Evolutionary conservation across 306 rosid species (phyloP), one percentile per base, ranked within the genome.

Genomic region (Malus sylvestris): DNA sequence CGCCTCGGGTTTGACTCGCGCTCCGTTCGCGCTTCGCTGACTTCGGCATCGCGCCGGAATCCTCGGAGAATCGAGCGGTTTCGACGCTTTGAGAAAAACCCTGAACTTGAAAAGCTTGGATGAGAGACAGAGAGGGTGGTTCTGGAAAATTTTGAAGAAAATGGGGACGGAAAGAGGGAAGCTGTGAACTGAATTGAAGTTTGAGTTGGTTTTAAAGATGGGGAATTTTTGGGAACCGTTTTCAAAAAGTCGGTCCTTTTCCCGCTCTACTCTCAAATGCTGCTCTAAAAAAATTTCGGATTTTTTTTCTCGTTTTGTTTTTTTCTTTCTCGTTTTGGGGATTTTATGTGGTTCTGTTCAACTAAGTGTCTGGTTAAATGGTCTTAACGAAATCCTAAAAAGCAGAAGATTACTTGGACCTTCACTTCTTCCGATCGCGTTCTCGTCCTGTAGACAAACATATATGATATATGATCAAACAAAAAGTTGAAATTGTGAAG

Each of bases 31-130:
- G 70, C 4, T 74, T 74, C 14, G 44, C 42, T 23, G 61, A 8
- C 44, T n/a, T 73, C 46, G 78, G 32, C 78, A 74, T 74, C 46
- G 32, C 14, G 45, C 40, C 63, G 62, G 44, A 46, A 66, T 66
- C 42, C 49, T 20, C 12, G 25, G 25, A 51, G 29, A 19, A 23
- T 29, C 69, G 29, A 66, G 4, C 22, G n/a, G 5, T 20, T 38
- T 33, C 70, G 51, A 66, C 12, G 4, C 51, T 19, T 25, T 35
- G 49, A 19, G 59, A 62, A 74, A 74, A 74, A 62, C 70, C 78
- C 78, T 62, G 46, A 74, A 42, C 45, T 73, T 29, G 19, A 14
- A 27, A 58, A 4, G 4, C 29, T 35, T 45, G 4, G 27, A 19
- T 65, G 15, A 10, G 15, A 19, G 53, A 14, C 19, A 49, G 55